Evolutionary conservation across 306 rosid species (phyloP).

Genomic region (Castanea crenata): DNA sequence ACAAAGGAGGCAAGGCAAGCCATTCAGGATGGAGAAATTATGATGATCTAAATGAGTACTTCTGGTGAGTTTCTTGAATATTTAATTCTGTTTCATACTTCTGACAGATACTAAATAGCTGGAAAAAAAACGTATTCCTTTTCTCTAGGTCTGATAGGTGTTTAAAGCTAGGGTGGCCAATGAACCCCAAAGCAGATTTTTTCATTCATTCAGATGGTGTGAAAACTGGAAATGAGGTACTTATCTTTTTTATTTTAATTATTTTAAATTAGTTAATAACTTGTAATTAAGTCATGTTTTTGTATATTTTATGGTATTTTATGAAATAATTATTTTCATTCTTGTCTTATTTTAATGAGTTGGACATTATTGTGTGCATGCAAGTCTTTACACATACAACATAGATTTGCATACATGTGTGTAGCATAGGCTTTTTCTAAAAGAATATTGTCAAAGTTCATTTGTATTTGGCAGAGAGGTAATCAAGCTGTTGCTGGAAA

Average conservation of each 20-base stretch:
- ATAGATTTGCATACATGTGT: too few species aligned
- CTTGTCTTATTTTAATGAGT: neutral
- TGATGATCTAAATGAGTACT: neutral
- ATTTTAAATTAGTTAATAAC: neutral
- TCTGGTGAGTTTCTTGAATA: too few species aligned
- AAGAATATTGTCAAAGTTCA: slow-evolving; percentile 18
- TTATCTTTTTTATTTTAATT: neutral
- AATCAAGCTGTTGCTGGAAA: slow-evolving; percentile 49
- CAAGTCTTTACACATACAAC: neutral
- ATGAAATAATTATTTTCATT: neutral
- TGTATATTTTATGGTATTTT: neutral
- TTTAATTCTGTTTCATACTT: too few species aligned
- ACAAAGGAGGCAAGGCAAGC: slow-evolving; percentile 82
- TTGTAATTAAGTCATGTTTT: neutral
- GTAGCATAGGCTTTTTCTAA: neutral
- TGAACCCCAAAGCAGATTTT: slow-evolving; percentile 64
- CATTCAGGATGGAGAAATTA: slow-evolving; percentile 98
- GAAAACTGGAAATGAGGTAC: slow-evolving; percentile 49
- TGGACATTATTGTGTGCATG: slow-evolving; percentile 1
- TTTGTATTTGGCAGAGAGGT: slow-evolving; percentile 50
- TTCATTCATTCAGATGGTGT: slow-evolving; percentile 66
- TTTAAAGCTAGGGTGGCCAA: slow-evolving; percentile 82
- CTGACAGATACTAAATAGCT: too few species aligned
- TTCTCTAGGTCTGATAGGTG: slow-evolving; percentile 74
- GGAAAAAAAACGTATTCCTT: slow-evolving; percentile 1